These are phyloP conservation scores for Marsdenia floribunda DNA, from an alignment of 257 asterid species.

Conservation along the genomic window DNA sequence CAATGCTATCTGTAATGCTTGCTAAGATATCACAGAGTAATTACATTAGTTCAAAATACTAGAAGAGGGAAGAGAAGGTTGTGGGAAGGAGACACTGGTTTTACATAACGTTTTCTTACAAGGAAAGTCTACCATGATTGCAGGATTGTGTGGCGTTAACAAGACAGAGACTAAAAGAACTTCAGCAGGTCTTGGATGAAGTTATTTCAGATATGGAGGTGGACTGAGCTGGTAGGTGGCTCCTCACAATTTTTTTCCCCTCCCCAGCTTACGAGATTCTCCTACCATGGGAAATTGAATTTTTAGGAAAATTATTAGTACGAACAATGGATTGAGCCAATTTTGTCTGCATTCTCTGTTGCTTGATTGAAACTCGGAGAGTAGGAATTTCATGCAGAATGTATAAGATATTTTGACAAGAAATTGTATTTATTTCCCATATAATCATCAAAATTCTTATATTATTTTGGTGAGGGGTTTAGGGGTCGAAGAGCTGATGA, in stretches of 20 bases:
- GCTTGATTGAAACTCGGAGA: not conserved
- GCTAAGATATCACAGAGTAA: no score
- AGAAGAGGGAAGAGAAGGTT: not conserved
- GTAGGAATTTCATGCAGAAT: slow-evolving; percentile 7
- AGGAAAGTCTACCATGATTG: slow-evolving; percentile 17
- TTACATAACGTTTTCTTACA: slow-evolving; percentile 2
- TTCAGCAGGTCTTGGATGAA: slow-evolving; percentile 54
- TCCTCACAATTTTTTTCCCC: not conserved
- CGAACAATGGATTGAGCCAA: not conserved
- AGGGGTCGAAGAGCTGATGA: not conserved
- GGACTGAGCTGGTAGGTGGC: slow-evolving; percentile 31
- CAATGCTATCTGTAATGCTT: no score
- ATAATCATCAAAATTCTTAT: not conserved
- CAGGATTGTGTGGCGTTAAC: slow-evolving; percentile 71
- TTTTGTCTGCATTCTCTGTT: slow-evolving; percentile 9
- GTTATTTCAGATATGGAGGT: slow-evolving; percentile 71
- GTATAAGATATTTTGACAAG: slow-evolving; percentile 2
- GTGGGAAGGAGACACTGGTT: no score
- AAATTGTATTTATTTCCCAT: not conserved
- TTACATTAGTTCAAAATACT: not conserved
- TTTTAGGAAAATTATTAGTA: not conserved
- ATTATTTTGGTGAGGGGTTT: not conserved
- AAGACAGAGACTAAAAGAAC: slow-evolving; percentile 59
- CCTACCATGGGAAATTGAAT: not conserved
- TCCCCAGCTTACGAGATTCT: not conserved